A percentile compares a stretch with the other conserved stretches of the same genome.
Evolutionary conservation across 805 yeast species (phyloP).

Genomic region (Lipomyces starkeyi): DNA sequence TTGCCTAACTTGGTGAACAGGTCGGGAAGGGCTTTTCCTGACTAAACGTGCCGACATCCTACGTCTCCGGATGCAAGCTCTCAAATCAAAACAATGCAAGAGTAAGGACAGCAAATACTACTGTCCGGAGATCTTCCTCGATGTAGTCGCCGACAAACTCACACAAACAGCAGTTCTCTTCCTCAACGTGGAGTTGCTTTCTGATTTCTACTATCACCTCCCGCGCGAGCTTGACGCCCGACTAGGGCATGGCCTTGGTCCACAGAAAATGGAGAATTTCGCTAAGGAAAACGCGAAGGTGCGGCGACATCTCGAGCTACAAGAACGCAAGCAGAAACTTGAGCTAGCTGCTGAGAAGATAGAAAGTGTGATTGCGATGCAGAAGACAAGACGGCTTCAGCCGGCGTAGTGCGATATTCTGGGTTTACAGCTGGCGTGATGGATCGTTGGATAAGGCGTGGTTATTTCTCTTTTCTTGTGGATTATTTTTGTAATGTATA

Average conservation of each 20-base stretch:
- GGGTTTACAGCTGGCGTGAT: not conserved
- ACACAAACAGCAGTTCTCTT: constrained; percentile 93
- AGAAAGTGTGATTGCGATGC: constrained; percentile 78
- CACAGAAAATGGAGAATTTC: constrained; percentile 81
- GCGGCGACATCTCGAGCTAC: constrained; percentile 88
- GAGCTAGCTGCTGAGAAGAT: constrained; percentile 85
- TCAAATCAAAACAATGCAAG: constrained; percentile 77
- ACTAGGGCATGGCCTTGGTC: constrained; percentile 64
- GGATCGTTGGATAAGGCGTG: not conserved
- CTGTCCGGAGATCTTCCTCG: constrained; percentile 94
- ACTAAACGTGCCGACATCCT: constrained; percentile 73
- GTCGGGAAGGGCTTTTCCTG: constrained; percentile 82
- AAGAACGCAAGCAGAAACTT: constrained; percentile 86
- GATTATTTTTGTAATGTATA: not conserved
- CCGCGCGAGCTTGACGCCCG: constrained; percentile 89
- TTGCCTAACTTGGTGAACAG: not conserved
- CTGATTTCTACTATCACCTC: constrained; percentile 94
- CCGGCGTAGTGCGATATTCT: not conserved
- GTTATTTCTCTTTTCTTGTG: not conserved
- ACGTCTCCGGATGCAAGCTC: constrained; percentile 73
- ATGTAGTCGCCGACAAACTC: constrained; percentile 87
- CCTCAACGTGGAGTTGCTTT: constrained; percentile 87
- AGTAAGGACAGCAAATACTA: constrained; percentile 79
- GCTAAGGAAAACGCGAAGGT: constrained; percentile 95
- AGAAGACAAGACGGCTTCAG: constrained; percentile 44